Percentiles rank a stretch among this genome's conserved stretches.
These are phyloP conservation scores for Alternaria incomplexa DNA, from an alignment of 2,329 filamentous ascomycete genomes.

Conservation along the genomic window DNA sequence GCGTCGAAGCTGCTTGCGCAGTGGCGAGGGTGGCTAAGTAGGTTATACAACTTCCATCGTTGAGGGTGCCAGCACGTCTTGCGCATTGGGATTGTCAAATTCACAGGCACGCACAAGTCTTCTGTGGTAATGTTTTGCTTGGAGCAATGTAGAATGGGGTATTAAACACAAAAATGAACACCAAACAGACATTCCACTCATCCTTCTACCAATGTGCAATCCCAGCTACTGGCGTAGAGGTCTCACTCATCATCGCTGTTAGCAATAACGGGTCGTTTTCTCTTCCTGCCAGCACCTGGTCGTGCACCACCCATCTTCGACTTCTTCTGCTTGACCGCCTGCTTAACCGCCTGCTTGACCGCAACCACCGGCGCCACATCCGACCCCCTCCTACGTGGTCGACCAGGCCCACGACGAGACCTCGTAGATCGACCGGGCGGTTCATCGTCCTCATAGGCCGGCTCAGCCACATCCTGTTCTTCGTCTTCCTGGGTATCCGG, in stretches of 20 bases:
- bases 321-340: slow-evolving; percentile 1
- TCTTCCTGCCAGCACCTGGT: slow-evolving; percentile 13
- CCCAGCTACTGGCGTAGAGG: neutral
- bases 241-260: slow-evolving; percentile 21
- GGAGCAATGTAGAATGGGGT: neutral
- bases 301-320: slow-evolving; percentile 11
- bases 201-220: neutral
- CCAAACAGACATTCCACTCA: neutral
- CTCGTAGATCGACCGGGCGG: neutral
- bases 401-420: neutral
- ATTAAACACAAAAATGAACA: neutral
- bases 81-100: neutral
- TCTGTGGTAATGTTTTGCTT: neutral
- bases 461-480: neutral
- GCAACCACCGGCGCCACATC: slow-evolving; percentile 3
- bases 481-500: neutral
- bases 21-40: neutral
- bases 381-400: neutral
- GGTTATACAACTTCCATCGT: neutral
- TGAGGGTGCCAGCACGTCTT: neutral
- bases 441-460: neutral
- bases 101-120: neutral
- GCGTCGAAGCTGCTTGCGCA: neutral
- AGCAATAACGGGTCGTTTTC: slow-evolving; percentile 18
- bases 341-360: neutral